Base-by-base conservation (phyloP, 164 flowering plant genomes). In the Tetracentron sinense region DNA sequence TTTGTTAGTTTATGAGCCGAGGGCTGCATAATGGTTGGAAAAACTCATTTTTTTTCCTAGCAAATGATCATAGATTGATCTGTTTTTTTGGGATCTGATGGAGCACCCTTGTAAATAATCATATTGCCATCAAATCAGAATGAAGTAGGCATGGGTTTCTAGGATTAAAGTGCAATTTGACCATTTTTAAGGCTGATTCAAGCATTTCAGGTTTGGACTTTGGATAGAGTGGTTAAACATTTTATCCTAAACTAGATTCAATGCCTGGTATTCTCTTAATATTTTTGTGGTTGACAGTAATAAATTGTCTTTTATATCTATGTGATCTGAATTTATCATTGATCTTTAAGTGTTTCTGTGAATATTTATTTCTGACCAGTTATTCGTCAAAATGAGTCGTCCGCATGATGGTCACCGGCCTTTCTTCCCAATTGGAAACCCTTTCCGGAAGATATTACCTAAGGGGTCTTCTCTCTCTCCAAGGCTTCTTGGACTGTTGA, bases 361-460 rank as follows among this genome's bases (percentile, higher is more conserved):
- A n/a, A n/a, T n/a, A n/a, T n/a, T n/a, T n/a, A n/a, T n/a, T 15
- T 48, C 14, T 56, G 14, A 20, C 47, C 70, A 64, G 69, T 42
- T 60, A 7, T 6, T 23, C 30, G 23, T 64, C 54, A 52, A 73
- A 65, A 94, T 94, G 99, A 85, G 92, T 63, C 89, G 83, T 28
- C 78, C 93, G 22, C 96, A 88, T 58, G 96, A 87, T 33, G 89
- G 88, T 12, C 89, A 83, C 28, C 66, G 85, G 2, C 77, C 82
- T 15, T 81, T 74, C 71, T 85, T 89, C 72, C 83, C 79, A 5
- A 87, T 89, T 73, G 96, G 92, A 33, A 89, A 85, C 63, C 93
- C 96, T 57, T 83, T 91, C 62, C 80, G 86, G 49, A 84, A 65
- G 83, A 78, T 88, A 57, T 73, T 80, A 35, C 88, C 88, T 7